Conservation (phyloP, 345 rosid species). For the Populus davidiana region DNA sequence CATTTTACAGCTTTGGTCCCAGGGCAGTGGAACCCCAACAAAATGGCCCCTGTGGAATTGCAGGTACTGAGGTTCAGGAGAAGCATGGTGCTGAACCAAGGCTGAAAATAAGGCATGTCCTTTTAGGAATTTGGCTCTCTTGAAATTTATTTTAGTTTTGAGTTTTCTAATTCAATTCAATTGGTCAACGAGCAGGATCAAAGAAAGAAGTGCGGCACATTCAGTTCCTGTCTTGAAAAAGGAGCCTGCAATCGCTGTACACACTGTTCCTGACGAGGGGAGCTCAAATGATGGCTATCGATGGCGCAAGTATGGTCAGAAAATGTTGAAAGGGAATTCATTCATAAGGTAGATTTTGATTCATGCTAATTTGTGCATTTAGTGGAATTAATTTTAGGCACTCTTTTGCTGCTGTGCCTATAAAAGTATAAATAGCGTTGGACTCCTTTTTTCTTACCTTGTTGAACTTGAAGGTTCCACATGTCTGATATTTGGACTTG, state of each 20-base stretch:
- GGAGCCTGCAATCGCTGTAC: conserved; percentile 9
- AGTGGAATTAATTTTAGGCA: not conserved
- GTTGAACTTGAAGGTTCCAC: not conserved
- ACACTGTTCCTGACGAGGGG: conserved; percentile 16
- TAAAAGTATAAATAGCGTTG: not conserved
- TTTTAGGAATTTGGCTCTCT: not conserved
- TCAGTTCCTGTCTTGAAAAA: not conserved
- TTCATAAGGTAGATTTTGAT: conserved; percentile 5
- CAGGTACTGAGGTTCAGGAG: conserved; percentile 9
- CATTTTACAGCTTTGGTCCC: conserved; percentile 3
- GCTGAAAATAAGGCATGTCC: conserved; percentile 8
- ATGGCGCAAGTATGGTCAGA: conserved; percentile 33
- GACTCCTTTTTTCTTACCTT: not conserved
- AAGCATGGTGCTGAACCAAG: conserved; percentile 6
- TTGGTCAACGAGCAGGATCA: conserved; percentile 6
- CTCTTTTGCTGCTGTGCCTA: not conserved
- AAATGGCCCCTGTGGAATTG: not conserved
- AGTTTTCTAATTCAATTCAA: not conserved
- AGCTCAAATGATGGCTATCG: conserved; percentile 21
- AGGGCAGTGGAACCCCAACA: not conserved
- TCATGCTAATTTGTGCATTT: not conserved
- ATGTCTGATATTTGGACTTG: not conserved
- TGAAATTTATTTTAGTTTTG: not conserved
- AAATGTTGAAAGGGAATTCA: conserved; percentile 29
- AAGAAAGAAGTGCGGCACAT: not conserved